Percentiles rank a stretch among this genome's conserved stretches.
Conservation (phyloP, 352 stramenopile species). For the Sclerospora graminicola region DNA sequence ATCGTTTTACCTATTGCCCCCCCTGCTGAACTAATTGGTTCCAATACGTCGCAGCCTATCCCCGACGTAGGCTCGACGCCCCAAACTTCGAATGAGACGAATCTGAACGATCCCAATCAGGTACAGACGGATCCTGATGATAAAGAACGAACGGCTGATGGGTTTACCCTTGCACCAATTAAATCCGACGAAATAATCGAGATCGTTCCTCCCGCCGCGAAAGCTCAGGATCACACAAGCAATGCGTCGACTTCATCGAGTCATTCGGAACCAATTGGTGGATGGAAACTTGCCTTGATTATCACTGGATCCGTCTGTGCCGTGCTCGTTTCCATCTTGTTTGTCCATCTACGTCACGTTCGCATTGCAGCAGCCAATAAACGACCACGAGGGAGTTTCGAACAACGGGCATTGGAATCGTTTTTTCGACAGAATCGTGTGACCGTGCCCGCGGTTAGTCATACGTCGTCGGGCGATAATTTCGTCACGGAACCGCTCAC, state of each 20-base stretch:
- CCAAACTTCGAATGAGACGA: too few species aligned
- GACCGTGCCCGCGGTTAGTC: constrained; percentile 17
- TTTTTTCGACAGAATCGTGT: constrained; percentile 43
- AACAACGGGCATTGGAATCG: constrained; percentile 40
- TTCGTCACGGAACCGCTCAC: constrained; percentile 25
- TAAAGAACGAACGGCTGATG: constrained; percentile 8
- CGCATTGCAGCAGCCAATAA: constrained; percentile 16
- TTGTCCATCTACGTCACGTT: constrained; percentile 35
- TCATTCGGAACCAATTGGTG: constrained; percentile 15
- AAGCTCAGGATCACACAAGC: too few species aligned
- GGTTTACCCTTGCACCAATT: constrained; percentile 30
- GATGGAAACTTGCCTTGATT: constrained; percentile 32
- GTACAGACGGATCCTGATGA: background rate
- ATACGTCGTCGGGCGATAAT: constrained; percentile 9
- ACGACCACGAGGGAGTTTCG: constrained; percentile 19
- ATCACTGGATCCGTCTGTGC: constrained; percentile 32
- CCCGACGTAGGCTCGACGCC: too few species aligned
- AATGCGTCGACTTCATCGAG: constrained; percentile 11
- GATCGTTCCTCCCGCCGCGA: too few species aligned
- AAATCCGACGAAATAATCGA: constrained; percentile 12
- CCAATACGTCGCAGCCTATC: too few species aligned
- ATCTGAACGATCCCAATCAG: too few species aligned
- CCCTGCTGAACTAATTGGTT: too few species aligned
- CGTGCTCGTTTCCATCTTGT: constrained; percentile 45
- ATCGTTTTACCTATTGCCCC: too few species aligned